Conservation (phyloP, 805 yeast species). For the Cyberlindnera misumaiensis region DNA sequence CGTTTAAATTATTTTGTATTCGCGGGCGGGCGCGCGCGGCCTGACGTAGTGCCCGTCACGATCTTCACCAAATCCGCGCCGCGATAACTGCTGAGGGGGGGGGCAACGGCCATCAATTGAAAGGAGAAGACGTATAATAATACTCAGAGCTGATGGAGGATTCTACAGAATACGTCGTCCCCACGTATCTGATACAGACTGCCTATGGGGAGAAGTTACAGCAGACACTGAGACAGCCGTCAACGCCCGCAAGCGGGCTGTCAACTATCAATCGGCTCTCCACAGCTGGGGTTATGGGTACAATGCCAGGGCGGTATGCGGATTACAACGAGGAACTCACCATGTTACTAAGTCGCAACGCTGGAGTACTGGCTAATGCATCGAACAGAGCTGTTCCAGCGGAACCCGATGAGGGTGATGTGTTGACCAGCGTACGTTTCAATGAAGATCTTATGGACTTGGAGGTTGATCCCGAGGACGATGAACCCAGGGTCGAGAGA, state of each 20-base stretch:
- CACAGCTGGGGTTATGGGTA: slow-evolving; percentile 15
- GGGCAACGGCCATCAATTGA: too few relatives aligned
- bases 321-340: slow-evolving; percentile 10
- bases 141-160: too few relatives aligned
- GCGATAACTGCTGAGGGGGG: too few relatives aligned
- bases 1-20: too few relatives aligned
- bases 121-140: too few relatives aligned
- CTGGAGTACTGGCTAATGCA: not conserved
- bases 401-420: not conserved
- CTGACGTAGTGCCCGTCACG: too few relatives aligned
- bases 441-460: slow-evolving; percentile 12
- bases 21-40: too few relatives aligned
- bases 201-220: slow-evolving; percentile 15
- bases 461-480: slow-evolving; percentile 9
- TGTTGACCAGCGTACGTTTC: slow-evolving; percentile 5
- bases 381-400: not conserved
- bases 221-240: slow-evolving; percentile 3
- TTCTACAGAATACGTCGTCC: slow-evolving; percentile 1
- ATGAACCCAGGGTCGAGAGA: slow-evolving; percentile 3
- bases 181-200: slow-evolving; percentile 16
- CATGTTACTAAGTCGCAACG: slow-evolving; percentile 4
- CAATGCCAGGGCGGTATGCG: slow-evolving; percentile 13
- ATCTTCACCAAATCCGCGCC: too few relatives aligned
- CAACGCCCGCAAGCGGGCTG: slow-evolving; percentile 1
- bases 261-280: slow-evolving; percentile 8